Base-by-base conservation (phyloP, 1,284 basidiomycete species). In the Flammula alnicola region DNA sequence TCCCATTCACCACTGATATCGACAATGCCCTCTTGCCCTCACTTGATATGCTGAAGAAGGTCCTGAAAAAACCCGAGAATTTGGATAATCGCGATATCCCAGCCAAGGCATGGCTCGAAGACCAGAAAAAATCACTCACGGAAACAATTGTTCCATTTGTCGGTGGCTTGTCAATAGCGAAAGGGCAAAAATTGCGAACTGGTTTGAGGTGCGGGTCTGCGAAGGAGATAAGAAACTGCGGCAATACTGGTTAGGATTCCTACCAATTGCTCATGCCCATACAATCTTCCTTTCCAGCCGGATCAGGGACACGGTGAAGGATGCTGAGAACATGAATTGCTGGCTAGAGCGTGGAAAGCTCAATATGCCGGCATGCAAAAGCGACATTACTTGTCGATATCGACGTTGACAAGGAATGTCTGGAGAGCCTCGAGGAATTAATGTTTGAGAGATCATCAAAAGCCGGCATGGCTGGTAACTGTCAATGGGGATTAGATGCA, bases 181-280 rank as follows among this genome's bases (percentile, higher is more conserved):
- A 17, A 46, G 50, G 6, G 55, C 59, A 1, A 52, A 57, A 38
- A 53, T 66, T 7, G 30, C 51, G 2, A 63, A 63, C 38, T 67
- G 63, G 60, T 57, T 64, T 44, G 53, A 63, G 25, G 22, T 27
- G 5, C 16, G 60, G 5, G 49, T 63, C 26, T 23, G 42, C 9
- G 14, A 37, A 25, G 33, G 25, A 12, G 16, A 52, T n/a, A 4
- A 17, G 17, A 26, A 5, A n/a, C 19, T 45, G 1, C 31, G 35
- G 7, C 20, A 20, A 9, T 2, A 23, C 3, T 59, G 61, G 57
- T 3, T 59, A 1, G 45, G 50, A 3, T 32, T 26, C 3, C 31
- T 60, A n/a, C 48, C 60, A n/a, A 40, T 61, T 39, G 54, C 59
- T 4, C 62, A 65, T 52, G 56, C 61, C 2, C 39, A 35, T 41